phyloP scores from a whole-genome alignment of 495 filamentous ascomycete species.

The Diplogelasinospora grovesii region DNA sequence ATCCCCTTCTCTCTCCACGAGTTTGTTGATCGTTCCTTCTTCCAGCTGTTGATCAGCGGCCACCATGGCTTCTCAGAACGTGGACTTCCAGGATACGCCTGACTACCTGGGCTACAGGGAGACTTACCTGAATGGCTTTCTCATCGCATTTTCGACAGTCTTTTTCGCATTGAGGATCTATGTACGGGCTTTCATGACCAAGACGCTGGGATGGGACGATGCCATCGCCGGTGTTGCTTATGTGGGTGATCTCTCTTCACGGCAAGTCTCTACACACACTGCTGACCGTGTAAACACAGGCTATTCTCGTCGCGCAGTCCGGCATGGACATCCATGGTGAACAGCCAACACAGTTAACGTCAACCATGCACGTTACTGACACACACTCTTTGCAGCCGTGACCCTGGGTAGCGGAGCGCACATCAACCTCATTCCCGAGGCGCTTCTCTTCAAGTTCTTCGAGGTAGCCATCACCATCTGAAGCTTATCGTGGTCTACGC shows the following conservation, averaged over 20 bases:
- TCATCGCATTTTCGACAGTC: conserved; percentile 23
- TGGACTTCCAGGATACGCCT: conserved; percentile 7
- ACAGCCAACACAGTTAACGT: no score
- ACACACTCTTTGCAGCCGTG: no score
- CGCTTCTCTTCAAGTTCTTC: conserved; percentile 15
- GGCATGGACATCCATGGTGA: conserved; percentile 1
- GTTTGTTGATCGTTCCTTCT: no score
- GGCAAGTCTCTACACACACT: no score
- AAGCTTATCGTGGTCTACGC: background rate
- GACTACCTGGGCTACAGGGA: conserved; percentile 13
- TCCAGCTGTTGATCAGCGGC: no score
- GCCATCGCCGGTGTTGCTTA: conserved; percentile 17
- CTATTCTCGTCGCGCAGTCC: background rate
- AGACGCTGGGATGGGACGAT: conserved; percentile 27
- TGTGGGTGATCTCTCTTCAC: conserved; percentile 11
- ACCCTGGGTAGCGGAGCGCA: conserved; percentile 13
- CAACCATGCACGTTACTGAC: no score
- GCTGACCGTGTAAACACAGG: no score
- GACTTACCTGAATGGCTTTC: conserved; percentile 14
- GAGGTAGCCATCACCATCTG: conserved; percentile 5
- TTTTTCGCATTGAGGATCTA: conserved; percentile 20
- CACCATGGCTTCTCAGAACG: no score
- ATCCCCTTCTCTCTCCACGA: no score
- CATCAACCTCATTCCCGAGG: conserved; percentile 8
- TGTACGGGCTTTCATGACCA: conserved; percentile 21